Conservation (phyloP, 768 basidiomycete species). For the Russula lepida region DNA sequence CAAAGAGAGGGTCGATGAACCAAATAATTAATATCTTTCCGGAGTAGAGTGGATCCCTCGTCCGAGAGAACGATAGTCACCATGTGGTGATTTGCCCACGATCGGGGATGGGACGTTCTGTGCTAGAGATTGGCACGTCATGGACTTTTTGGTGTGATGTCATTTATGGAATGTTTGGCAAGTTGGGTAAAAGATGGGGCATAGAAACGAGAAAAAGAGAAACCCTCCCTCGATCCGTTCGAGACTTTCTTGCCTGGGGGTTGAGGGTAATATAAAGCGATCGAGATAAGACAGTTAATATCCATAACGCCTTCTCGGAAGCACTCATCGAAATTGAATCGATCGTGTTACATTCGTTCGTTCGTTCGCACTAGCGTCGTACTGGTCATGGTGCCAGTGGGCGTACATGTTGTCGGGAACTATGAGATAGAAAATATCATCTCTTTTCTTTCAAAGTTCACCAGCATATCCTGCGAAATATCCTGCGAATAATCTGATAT, state of each 20-base stretch:
- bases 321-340: neutral
- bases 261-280: no score
- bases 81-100: neutral
- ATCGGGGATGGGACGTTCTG: neutral
- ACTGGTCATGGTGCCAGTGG: no score
- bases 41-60: no score
- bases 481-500: no score
- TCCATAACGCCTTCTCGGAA: neutral
- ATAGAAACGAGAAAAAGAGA: neutral
- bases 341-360: neutral
- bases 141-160: neutral
- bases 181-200: neutral
- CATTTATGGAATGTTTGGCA: neutral
- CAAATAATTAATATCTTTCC: no score
- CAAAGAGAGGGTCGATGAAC: neutral
- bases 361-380: no score
- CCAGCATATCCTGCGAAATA: neutral
- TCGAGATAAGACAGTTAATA: no score
- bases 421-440: neutral
- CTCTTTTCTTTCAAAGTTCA: neutral
- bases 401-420: neutral
- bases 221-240: neutral
- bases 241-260: no score
- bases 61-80: neutral
- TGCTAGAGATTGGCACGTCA: neutral